Evolutionary conservation across 306 rosid species (phyloP), one percentile per base, ranked within the genome.

Genomic region (Pyrus betulifolia): DNA sequence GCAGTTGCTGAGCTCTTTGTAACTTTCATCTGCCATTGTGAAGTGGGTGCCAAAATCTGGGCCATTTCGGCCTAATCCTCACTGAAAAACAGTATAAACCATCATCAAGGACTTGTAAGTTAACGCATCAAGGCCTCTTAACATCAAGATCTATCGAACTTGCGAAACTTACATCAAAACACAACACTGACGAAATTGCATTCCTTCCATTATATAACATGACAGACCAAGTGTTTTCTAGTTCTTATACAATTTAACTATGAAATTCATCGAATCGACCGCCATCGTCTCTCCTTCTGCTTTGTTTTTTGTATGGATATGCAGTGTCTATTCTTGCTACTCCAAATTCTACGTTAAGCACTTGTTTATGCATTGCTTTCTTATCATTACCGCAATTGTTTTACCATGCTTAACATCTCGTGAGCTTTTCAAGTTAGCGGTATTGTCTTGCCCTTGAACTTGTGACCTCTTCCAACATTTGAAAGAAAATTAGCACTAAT

Each of bases 21-120:
- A 76, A 90, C 69, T 72, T 91, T 79, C 89, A 83, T 86, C 83
- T 86, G 91, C 96, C 95, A 90, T 87, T 93, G 99, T 7, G 93
- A 85, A 11, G 93, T 81, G 33, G 98, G 99, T 49, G 99, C 97
- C 91, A 92, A 87, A 89, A 96, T 96, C 83, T 96, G 98, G 40
- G 98, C 99, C 99, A 96, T 96, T 74, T 86, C 84, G 85, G 28
- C 70, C 82, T 83, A 85, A 81, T 80, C 75, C 79, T 78, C 67
- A 23, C 88, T 78, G 75, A 55, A 74, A 78, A 42, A 65, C 15
- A 71, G 55, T 27, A 49, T 61, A 65, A 70, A 28, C 35, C 63
- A 64, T 35, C 27, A 77, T 12, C 70, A 61, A 80, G 42, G 25
- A 40, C 63, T 46, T 4, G 28, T 62, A 25, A 72, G 35, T 40